Percentiles rank a stretch among this genome's conserved stretches.
phyloP scores from a whole-genome alignment of 768 basidiomycete species.

The Boletus pseudopeckii region DNA sequence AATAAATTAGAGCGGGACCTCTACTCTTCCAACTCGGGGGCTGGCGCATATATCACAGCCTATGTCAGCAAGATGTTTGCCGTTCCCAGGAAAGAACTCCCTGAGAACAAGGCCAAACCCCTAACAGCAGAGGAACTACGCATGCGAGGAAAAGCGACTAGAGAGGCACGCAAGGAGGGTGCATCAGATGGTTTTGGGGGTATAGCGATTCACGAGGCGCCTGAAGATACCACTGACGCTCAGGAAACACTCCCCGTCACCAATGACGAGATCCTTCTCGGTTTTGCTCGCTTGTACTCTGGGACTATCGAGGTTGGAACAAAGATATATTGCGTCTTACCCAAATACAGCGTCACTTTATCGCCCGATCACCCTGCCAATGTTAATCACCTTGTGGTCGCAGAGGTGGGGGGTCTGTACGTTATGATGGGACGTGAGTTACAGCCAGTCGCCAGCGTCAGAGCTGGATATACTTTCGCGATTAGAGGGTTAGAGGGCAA shows the following conservation, averaged over 20 bases:
- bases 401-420: conserved; percentile 76
- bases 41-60: conserved; percentile 64
- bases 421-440: conserved; percentile 98
- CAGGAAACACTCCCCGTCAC: background rate
- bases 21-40: conserved; percentile 61
- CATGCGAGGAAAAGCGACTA: conserved; percentile 53
- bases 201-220: conserved; percentile 2
- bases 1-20: conserved; percentile 83
- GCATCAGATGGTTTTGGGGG: conserved; percentile 23
- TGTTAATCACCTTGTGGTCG: conserved; percentile 53
- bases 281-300: conserved; percentile 92
- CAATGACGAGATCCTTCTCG: conserved; percentile 69
- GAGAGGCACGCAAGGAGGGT: conserved; percentile 38
- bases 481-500: conserved; percentile 85
- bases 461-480: conserved; percentile 93
- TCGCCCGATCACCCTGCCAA: conserved; percentile 68
- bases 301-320: conserved; percentile 71
- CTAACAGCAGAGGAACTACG: conserved; percentile 85
- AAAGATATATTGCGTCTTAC: conserved; percentile 70
- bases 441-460: conserved; percentile 75
- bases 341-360: conserved; percentile 74
- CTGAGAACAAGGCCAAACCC: conserved; percentile 76
- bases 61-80: conserved; percentile 99
- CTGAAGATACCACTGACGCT: background rate
- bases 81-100: conserved; percentile 73